phyloP scores from a whole-genome alignment of 495 filamentous ascomycete species.

The Tuber microsphaerosporum region DNA sequence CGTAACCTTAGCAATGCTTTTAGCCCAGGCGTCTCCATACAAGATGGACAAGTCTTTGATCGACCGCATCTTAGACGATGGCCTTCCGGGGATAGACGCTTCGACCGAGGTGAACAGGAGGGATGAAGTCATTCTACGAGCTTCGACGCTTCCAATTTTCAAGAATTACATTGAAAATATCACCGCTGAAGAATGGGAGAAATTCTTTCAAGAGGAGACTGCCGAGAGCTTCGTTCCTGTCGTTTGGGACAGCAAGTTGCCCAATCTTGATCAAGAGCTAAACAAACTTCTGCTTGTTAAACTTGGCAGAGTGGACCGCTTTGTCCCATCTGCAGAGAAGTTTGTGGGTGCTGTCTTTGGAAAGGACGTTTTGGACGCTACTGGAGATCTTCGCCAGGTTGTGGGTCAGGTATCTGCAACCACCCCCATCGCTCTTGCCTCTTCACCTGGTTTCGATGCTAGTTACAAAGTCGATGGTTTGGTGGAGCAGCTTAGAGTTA shows the following conservation, averaged over 20 bases:
- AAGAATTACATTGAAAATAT: slow-evolving; percentile 62
- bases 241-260: slow-evolving; percentile 61
- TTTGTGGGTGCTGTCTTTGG: slow-evolving; percentile 90
- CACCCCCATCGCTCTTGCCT: slow-evolving; percentile 82
- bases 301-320: slow-evolving; percentile 87
- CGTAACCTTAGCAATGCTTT: slow-evolving; percentile 88
- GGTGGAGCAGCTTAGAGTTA: slow-evolving; percentile 70
- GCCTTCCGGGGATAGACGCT: slow-evolving; percentile 67
- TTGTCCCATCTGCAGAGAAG: slow-evolving; percentile 82
- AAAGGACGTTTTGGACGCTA: slow-evolving; percentile 67
- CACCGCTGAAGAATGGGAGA: slow-evolving; percentile 61
- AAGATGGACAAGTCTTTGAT: slow-evolving; percentile 84
- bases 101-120: slow-evolving; percentile 58
- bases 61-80: slow-evolving; percentile 75
- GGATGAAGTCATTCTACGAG: slow-evolving; percentile 61
- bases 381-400: slow-evolving; percentile 75
- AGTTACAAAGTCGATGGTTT: slow-evolving; percentile 97
- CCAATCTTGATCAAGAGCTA: slow-evolving; percentile 67
- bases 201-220: slow-evolving; percentile 74
- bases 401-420: slow-evolving; percentile 75
- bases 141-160: slow-evolving; percentile 63
- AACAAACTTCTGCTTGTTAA: slow-evolving; percentile 82
- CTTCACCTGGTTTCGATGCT: slow-evolving; percentile 92
- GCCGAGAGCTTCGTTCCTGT: slow-evolving; percentile 80
- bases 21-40: slow-evolving; percentile 88